Base-by-base conservation (phyloP, 2,329 filamentous ascomycete genomes). In the Cladorrhinum sp. region DNA sequence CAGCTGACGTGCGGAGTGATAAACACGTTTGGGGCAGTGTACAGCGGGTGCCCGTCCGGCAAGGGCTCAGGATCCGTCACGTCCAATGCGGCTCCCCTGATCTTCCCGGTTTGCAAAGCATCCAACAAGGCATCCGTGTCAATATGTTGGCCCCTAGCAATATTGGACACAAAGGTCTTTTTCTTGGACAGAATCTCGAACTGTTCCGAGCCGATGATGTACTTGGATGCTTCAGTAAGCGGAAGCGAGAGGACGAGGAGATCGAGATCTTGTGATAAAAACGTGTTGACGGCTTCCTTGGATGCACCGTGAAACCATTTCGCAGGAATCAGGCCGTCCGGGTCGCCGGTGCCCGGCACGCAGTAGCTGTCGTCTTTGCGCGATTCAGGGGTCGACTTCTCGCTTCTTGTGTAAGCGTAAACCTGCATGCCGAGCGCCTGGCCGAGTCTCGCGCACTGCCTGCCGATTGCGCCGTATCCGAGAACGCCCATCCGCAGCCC, bases 51-150 rank as follows among this genome's bases (percentile, higher is more conserved):
- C 23, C 86, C 83, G 12, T 75, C 68, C 0, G 88, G 87, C 62
- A 92, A 70, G 0, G 89, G 89, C 70, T 92, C 89, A 0, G 88
- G 88, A 63, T 91, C 87, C 1, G 88, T 85, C 0, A 91, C 89
- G 70, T 91, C 88, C 25, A 91, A 71, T 2, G 87, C 87, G 0
- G 88, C 88, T 10, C 88, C 88, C 16, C 76, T 51, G 48, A 75
- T 71, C 57, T 69, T 68, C 13, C 69, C 73, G 3, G 66, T 60
- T 24, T 75, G 68, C 7, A 91, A 72, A 0, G 86, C 84, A 2
- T 76, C 76, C 10, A 89, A 76, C 36, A 91, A 72, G 0, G 83
- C 85, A 9, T 79, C 70, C 0, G 72, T 71, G 45, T 78, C 68
- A 22, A 79, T 65, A n/a, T 78, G 67, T 13, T 68, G 59, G 0